Evolutionary conservation across 768 basidiomycete species (phyloP).

Genomic region (Rhodosporidiobolus odoratus): DNA sequence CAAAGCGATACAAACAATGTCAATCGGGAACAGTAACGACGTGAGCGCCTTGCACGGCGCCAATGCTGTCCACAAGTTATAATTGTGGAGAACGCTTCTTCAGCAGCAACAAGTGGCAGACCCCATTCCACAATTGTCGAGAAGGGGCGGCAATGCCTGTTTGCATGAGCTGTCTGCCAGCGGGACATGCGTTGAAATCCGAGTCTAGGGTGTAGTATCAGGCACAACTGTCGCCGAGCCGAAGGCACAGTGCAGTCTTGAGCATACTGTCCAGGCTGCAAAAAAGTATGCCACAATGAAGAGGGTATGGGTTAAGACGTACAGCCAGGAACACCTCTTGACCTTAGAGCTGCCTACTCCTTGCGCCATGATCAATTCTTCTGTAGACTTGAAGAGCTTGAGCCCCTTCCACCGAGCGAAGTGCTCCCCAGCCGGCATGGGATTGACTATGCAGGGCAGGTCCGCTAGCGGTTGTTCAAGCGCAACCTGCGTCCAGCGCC

Average conservation of each 20-base stretch:
- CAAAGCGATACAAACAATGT: not conserved
- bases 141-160: constrained; percentile 31
- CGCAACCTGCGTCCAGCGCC: constrained; percentile 32
- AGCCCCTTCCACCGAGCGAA: constrained; percentile 17
- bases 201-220: not conserved
- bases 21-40: not conserved
- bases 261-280: too few species aligned
- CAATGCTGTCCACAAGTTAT: constrained; percentile 39
- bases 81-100: not conserved
- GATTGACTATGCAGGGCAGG: constrained; percentile 37
- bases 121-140: constrained; percentile 23
- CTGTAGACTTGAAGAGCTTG: constrained; percentile 15
- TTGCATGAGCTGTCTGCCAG: constrained; percentile 24
- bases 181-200: constrained; percentile 31
- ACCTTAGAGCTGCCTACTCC: constrained; percentile 9
- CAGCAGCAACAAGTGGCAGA: constrained; percentile 16
- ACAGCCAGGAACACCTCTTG: constrained; percentile 36
- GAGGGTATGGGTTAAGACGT: not conserved
- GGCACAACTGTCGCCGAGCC: not conserved
- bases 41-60: constrained; percentile 11
- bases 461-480: constrained; percentile 15
- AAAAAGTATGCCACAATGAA: too few species aligned
- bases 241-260: too few species aligned
- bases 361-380: constrained; percentile 28
- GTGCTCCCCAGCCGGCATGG: constrained; percentile 11